A percentile compares a stretch with the other conserved stretches of the same genome.
Conservation (phyloP, 2,329 filamentous ascomycete species). For the Epichloe brachyelytri region DNA sequence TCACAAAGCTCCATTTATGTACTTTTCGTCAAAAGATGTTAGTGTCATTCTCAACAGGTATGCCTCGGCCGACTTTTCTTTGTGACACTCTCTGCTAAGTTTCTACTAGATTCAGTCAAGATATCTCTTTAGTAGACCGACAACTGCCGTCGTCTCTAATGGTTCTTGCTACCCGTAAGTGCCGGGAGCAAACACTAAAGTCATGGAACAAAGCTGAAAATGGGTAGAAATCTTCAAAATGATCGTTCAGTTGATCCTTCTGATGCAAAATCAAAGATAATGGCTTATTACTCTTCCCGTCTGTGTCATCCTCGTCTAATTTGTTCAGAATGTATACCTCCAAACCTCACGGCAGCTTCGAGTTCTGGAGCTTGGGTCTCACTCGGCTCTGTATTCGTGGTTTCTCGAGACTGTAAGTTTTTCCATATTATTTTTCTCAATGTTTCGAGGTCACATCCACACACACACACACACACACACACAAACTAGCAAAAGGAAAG, state of each 20-base stretch:
- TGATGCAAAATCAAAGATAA: slow-evolving; percentile 31
- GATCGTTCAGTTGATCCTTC: slow-evolving; percentile 29
- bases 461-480: no score
- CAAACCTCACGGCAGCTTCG: slow-evolving; percentile 43
- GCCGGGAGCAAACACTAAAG: neutral
- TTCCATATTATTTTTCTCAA: neutral
- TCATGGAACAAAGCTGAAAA: neutral
- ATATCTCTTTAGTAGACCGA: slow-evolving; percentile 26
- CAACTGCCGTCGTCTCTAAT: slow-evolving; percentile 19
- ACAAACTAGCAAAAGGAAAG: no score
- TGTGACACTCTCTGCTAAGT: neutral
- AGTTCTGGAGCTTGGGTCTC: slow-evolving; percentile 40
- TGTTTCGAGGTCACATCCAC: no score
- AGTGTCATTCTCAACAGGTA: slow-evolving; percentile 3
- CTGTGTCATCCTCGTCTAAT: neutral
- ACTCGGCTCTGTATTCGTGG: slow-evolving; percentile 30
- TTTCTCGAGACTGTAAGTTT: slow-evolving; percentile 24
- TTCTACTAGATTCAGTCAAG: slow-evolving; percentile 26
- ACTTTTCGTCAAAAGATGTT: neutral
- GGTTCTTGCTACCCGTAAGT: slow-evolving; percentile 15
- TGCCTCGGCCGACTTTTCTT: neutral
- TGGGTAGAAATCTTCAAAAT: slow-evolving; percentile 23
- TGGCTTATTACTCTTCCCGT: slow-evolving; percentile 31
- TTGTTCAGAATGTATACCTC: slow-evolving; percentile 21
- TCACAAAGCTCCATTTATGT: neutral